phyloP scores from a whole-genome alignment of 2,329 filamentous ascomycete species.

The Fusarium sp. region DNA sequence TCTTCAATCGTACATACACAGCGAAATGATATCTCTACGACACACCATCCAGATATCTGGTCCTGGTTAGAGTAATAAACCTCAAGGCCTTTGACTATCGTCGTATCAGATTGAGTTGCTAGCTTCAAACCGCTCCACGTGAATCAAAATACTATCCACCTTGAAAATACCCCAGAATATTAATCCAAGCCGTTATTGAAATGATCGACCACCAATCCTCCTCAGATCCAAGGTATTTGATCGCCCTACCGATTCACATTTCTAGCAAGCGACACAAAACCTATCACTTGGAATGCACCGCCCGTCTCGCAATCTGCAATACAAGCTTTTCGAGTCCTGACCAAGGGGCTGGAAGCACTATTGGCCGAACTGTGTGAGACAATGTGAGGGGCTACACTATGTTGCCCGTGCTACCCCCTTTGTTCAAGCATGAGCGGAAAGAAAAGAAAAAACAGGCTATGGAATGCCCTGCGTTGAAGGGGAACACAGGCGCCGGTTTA shows the following conservation, averaged over 20 bases:
- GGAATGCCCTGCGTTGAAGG: constrained; percentile 5
- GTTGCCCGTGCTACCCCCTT: not conserved
- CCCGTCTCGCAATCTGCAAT: not conserved
- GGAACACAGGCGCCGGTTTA: not conserved
- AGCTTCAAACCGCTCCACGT: too few relatives aligned
- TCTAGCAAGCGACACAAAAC: not conserved
- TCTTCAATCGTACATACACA: too few relatives aligned
- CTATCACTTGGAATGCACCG: constrained; percentile 4
- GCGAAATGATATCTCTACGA: too few relatives aligned
- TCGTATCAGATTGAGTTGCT: too few relatives aligned
- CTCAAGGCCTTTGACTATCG: too few relatives aligned
- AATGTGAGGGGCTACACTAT: constrained; percentile 7
- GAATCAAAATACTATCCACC: too few relatives aligned
- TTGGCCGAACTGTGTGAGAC: constrained; percentile 2
- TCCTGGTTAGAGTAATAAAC: too few relatives aligned
- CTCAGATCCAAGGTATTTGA: not conserved
- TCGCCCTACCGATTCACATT: not conserved
- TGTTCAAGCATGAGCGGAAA: not conserved
- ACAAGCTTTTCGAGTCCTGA: constrained; percentile 2
- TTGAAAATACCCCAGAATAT: not conserved
- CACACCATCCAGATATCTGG: too few relatives aligned
- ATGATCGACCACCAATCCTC: not conserved
- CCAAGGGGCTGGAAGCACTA: not conserved
- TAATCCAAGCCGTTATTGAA: not conserved
- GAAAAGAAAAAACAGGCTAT: not conserved